Conservation (phyloP, 2,329 filamentous ascomycete species). For the Scedosporium apiospermum region DNA sequence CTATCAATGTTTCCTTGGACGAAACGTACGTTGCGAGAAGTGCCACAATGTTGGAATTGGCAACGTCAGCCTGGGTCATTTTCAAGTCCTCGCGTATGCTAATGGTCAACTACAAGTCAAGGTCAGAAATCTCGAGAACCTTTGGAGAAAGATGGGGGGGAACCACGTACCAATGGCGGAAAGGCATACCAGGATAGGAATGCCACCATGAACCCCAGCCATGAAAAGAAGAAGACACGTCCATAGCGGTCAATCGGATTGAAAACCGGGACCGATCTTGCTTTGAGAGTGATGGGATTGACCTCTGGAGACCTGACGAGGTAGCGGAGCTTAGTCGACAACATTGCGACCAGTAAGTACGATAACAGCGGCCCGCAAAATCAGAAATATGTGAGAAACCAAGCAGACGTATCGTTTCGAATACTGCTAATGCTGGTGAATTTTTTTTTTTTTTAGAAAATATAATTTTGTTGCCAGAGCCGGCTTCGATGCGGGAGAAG, state of each 20-base stretch:
- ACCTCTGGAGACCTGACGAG: slow-evolving; percentile 47
- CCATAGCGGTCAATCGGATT: slow-evolving; percentile 75
- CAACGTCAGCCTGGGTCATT: slow-evolving; percentile 60
- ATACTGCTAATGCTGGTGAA: no score
- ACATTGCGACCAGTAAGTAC: neutral
- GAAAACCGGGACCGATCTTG: slow-evolving; percentile 66
- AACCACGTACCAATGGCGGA: slow-evolving; percentile 62
- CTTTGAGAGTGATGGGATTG: slow-evolving; percentile 79
- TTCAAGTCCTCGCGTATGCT: slow-evolving; percentile 50
- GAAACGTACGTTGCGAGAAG: slow-evolving; percentile 35
- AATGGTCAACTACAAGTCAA: neutral
- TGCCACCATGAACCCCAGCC: slow-evolving; percentile 76
- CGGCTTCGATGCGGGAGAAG: neutral
- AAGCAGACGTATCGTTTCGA: no score
- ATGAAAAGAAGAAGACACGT: slow-evolving; percentile 83
- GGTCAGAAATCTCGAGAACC: neutral
- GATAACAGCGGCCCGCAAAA: neutral
- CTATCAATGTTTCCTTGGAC: slow-evolving; percentile 37
- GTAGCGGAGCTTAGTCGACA: slow-evolving; percentile 16
- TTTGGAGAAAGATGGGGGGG: neutral
- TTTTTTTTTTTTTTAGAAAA: no score
- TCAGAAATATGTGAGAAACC: neutral
- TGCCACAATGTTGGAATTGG: slow-evolving; percentile 86
- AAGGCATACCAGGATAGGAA: slow-evolving; percentile 94
- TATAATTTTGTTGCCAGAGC: neutral